These are phyloP conservation scores for Pythium inflatum DNA, from an alignment of 352 stramenopile species.

Conservation along the genomic window DNA sequence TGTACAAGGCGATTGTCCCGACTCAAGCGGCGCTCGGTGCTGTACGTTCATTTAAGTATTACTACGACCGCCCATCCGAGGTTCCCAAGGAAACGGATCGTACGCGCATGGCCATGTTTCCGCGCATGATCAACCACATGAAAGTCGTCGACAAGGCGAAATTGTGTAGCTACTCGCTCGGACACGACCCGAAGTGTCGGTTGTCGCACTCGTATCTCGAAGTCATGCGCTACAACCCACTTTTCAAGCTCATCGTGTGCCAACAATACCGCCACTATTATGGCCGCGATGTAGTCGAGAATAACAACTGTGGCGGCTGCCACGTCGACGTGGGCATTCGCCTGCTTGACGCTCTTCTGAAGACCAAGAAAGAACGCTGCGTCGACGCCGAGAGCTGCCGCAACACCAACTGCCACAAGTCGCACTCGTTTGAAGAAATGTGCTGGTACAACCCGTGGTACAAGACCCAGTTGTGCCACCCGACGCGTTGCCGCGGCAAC, in stretches of 20 bases:
- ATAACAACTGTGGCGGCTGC: background rate
- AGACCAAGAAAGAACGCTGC: conserved; percentile 1
- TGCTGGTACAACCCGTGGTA: conserved; percentile 23
- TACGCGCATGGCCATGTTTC: background rate
- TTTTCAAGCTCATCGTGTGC: conserved; percentile 52
- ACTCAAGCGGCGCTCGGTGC: background rate
- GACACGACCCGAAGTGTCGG: background rate
- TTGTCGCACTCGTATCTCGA: conserved; percentile 49
- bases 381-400: background rate
- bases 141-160: background rate
- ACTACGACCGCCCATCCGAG: background rate
- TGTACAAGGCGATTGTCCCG: too few species aligned
- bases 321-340: background rate
- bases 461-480: too few species aligned
- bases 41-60: background rate
- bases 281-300: background rate
- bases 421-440: conserved; percentile 27
- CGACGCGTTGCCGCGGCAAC: background rate
- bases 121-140: background rate
- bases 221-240: conserved; percentile 55
- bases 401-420: conserved; percentile 9
- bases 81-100: background rate
- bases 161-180: background rate
- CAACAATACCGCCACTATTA: conserved; percentile 41
- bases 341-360: background rate